A percentile compares a stretch with the other conserved stretches of the same genome.
Evolutionary conservation across 345 rosid genomes (phyloP).

Genomic region (Erodium maritimum): DNA sequence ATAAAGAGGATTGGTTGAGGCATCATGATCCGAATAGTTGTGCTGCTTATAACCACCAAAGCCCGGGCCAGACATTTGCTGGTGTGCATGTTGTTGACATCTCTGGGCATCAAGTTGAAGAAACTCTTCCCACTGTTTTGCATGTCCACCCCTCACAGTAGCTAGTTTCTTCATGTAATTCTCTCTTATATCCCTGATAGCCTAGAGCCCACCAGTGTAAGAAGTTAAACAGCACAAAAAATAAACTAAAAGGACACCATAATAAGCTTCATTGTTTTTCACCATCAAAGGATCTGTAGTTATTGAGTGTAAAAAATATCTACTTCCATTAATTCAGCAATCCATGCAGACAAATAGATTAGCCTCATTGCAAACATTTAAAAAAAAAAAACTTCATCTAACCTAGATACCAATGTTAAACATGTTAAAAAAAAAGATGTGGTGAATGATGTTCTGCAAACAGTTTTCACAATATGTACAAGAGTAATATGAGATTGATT

Average conservation of each 20-base stretch:
- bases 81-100: constrained; percentile 55
- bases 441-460: not conserved
- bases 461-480: not conserved
- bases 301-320: not conserved
- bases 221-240: constrained; percentile 12
- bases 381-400: not conserved
- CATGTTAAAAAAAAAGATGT: not conserved
- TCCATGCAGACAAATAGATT: not conserved
- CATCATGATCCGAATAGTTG: constrained; percentile 52
- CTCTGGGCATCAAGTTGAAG: constrained; percentile 72
- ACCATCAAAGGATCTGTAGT: not conserved
- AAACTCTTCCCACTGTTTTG: constrained; percentile 80
- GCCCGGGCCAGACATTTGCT: constrained; percentile 43
- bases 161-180: constrained; percentile 66
- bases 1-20: constrained; percentile 43
- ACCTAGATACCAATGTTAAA: not conserved
- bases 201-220: constrained; percentile 44
- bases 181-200: constrained; percentile 82
- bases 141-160: constrained; percentile 45
- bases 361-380: not conserved
- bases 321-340: not conserved
- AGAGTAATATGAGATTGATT: constrained; percentile 9
- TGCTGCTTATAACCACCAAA: constrained; percentile 73
- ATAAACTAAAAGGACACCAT: constrained; percentile 1
- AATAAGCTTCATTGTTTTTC: not conserved